These are phyloP conservation scores for Apiospora koreana DNA, from an alignment of 2,329 filamentous ascomycete species.

Conservation along the genomic window DNA sequence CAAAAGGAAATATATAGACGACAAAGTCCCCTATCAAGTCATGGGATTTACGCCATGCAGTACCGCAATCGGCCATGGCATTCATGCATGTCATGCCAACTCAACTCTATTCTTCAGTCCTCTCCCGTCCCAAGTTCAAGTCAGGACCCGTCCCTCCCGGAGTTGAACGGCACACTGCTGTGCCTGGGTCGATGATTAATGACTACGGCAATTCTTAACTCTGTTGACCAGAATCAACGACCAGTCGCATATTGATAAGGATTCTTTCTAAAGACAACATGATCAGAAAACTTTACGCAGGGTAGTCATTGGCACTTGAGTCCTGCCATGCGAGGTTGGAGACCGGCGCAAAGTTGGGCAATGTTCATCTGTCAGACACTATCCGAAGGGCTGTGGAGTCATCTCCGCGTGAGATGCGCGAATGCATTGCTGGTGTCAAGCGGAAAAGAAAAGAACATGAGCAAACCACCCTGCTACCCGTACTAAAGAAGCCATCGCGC, in stretches of 20 bases:
- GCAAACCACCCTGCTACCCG: background rate
- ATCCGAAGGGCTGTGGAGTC: background rate
- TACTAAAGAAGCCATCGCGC: background rate
- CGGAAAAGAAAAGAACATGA: background rate
- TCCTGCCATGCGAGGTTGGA: background rate
- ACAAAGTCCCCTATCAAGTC: background rate
- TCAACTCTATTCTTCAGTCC: background rate
- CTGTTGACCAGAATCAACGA: background rate
- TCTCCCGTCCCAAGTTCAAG: background rate
- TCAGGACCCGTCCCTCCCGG: background rate
- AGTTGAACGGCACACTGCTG: background rate
- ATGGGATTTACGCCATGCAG: background rate
- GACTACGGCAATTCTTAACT: background rate
- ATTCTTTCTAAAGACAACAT: background rate
- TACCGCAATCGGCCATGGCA: background rate
- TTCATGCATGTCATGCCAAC: slow-evolving; percentile 3
- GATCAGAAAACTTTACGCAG: background rate
- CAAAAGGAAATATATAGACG: background rate
- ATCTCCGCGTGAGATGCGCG: background rate
- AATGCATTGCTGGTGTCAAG: background rate
- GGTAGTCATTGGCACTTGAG: too few species aligned
- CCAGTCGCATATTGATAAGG: background rate
- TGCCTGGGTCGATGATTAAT: background rate
- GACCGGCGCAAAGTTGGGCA: background rate
- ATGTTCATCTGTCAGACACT: background rate